These are phyloP conservation scores for Phytophthora citricola DNA, from an alignment of 352 stramenopile species.

Conservation along the genomic window DNA sequence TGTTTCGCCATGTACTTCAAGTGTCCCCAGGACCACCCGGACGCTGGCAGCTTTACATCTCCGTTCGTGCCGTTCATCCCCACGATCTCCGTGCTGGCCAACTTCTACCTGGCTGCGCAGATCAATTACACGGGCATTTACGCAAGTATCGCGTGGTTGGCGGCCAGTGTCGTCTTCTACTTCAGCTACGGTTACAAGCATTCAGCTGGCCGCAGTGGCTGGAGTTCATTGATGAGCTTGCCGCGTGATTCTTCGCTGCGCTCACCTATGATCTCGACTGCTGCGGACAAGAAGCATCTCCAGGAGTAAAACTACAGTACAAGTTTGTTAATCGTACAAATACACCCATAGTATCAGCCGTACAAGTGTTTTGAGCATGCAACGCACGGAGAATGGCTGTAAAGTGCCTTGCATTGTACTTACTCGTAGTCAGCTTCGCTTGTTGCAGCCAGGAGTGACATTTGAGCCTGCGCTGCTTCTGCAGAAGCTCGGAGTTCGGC, in stretches of 20 bases:
- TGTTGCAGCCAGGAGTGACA: slow-evolving; percentile 26
- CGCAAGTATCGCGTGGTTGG: slow-evolving; percentile 61
- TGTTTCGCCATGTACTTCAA: slow-evolving; percentile 58
- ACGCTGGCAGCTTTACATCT: slow-evolving; percentile 55
- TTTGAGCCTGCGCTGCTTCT: slow-evolving; percentile 43
- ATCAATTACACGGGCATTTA: slow-evolving; percentile 61
- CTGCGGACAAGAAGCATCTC: slow-evolving; percentile 48
- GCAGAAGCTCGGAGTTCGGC: slow-evolving; percentile 47
- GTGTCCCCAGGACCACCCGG: slow-evolving; percentile 61
- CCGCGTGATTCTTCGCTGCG: slow-evolving; percentile 52
- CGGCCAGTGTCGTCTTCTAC: slow-evolving; percentile 70
- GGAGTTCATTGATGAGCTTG: slow-evolving; percentile 60
- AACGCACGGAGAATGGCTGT: too few relatives aligned
- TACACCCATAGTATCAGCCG: slow-evolving; percentile 9
- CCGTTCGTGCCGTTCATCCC: slow-evolving; percentile 73
- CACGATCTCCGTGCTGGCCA: slow-evolving; percentile 57
- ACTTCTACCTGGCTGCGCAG: slow-evolving; percentile 80
- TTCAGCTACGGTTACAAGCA: slow-evolving; percentile 80
- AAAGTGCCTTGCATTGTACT: neutral
- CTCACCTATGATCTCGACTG: slow-evolving; percentile 58
- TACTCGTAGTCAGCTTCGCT: slow-evolving; percentile 13
- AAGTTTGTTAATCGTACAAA: slow-evolving; percentile 29
- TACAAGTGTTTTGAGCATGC: neutral
- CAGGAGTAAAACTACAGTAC: slow-evolving; percentile 33
- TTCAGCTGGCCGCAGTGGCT: slow-evolving; percentile 66